Evolutionary conservation across 345 rosid genomes (phyloP).

Genomic region (Physaria fendleri): DNA sequence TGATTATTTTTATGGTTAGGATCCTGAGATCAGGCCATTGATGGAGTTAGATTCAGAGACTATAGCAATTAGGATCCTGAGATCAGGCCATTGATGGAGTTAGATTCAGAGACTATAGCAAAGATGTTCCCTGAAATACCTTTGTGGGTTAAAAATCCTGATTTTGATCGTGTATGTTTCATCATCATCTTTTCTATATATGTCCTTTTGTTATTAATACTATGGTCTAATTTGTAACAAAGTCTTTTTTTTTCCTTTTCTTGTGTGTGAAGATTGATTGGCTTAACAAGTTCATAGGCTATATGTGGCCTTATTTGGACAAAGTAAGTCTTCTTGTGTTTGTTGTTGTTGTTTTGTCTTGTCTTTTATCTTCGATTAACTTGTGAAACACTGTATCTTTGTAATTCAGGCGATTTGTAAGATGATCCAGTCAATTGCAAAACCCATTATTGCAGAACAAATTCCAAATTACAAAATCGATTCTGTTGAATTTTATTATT

Average conservation of each 20-base stretch:
- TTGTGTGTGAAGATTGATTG: slow-evolving; percentile 92
- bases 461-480: slow-evolving; percentile 83
- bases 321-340: slow-evolving; percentile 37
- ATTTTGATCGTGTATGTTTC: slow-evolving; percentile 77
- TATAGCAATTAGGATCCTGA: slow-evolving; percentile 74
- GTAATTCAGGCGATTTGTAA: slow-evolving; percentile 69
- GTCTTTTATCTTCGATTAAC: not conserved
- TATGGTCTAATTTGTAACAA: not conserved
- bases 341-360: not conserved
- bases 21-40: slow-evolving; percentile 66
- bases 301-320: slow-evolving; percentile 93
- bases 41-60: slow-evolving; percentile 63
- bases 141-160: slow-evolving; percentile 92
- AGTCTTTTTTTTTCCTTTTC: not conserved
- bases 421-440: slow-evolving; percentile 53
- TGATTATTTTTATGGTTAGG: not conserved
- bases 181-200: no score
- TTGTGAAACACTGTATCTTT: slow-evolving; percentile 7
- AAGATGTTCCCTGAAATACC: slow-evolving; percentile 86
- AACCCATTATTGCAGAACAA: slow-evolving; percentile 88
- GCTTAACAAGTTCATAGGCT: slow-evolving; percentile 71
- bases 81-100: slow-evolving; percentile 67
- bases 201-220: no score
- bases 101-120: slow-evolving; percentile 53
- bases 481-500: slow-evolving; percentile 77